These are phyloP conservation scores for Metrosideros polymorpha DNA, from an alignment of 441 rosid species.

Conservation along the genomic window DNA sequence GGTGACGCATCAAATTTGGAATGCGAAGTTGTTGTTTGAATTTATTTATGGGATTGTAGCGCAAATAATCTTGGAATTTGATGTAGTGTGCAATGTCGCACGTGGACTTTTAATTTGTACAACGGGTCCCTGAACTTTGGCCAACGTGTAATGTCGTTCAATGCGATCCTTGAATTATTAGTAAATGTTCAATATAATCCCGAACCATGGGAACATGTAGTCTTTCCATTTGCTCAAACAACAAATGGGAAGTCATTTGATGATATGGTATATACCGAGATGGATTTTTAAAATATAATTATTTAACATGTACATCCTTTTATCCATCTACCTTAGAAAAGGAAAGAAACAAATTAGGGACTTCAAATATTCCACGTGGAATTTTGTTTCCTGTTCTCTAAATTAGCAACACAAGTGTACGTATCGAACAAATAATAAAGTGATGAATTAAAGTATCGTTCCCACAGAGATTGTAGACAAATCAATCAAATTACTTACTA, in stretches of 20 bases:
- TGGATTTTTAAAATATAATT: not conserved
- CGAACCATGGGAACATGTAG: not conserved
- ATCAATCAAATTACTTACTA: too few species aligned
- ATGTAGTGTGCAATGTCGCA: not conserved
- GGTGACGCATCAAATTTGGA: not conserved
- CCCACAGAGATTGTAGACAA: too few species aligned
- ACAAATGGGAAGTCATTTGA: not conserved
- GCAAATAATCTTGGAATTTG: not conserved
- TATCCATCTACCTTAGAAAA: not conserved
- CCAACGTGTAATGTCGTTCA: not conserved
- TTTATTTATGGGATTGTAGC: not conserved
- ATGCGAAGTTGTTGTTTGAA: not conserved
- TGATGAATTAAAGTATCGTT: too few species aligned
- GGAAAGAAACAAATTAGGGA: not conserved
- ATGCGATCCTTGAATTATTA: not conserved
- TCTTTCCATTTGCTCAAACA: not conserved
- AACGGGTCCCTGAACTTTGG: not conserved
- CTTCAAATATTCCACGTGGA: not conserved
- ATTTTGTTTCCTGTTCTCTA: too few species aligned
- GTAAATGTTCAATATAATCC: not conserved
- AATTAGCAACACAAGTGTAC: too few species aligned
- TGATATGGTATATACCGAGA: not conserved
- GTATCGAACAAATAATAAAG: too few species aligned
- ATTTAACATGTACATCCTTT: not conserved
- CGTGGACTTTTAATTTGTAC: not conserved